Conservation (phyloP, 169 alveolate species). For the Eimeria acervulina region DNA sequence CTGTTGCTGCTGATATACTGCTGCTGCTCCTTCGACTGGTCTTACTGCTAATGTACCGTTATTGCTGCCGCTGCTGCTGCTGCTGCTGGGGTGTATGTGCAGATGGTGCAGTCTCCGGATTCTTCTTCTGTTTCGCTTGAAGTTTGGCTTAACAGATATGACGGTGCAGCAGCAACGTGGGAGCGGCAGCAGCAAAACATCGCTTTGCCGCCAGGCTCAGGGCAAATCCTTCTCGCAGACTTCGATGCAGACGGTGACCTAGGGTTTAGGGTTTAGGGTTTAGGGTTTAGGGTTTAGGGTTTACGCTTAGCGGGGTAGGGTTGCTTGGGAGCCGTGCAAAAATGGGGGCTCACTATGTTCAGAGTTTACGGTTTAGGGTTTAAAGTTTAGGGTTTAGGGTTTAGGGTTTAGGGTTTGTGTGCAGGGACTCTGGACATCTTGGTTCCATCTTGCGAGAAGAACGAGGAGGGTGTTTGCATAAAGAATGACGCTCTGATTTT, state of each 20-base stretch:
- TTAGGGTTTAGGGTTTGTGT: constrained; percentile 43
- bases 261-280: constrained; percentile 47
- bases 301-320: too few relatives aligned
- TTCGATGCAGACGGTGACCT: constrained; percentile 73
- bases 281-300: constrained; percentile 39
- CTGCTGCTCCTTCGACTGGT: too few relatives aligned
- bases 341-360: too few relatives aligned
- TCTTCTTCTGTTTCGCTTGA: constrained; percentile 17
- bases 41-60: too few relatives aligned
- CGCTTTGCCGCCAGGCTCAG: constrained; percentile 42
- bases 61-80: not conserved
- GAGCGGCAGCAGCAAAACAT: not conserved
- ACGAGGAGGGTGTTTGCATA: constrained; percentile 19
- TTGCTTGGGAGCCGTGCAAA: too few relatives aligned
- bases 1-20: not conserved
- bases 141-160: constrained; percentile 53
- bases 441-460: constrained; percentile 19
- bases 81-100: constrained; percentile 2
- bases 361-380: not conserved
- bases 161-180: not conserved
- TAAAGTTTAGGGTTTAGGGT: constrained; percentile 22
- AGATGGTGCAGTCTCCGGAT: constrained; percentile 5
- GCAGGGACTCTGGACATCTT: constrained; percentile 7
- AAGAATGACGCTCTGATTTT: constrained; percentile 2
- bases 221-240: constrained; percentile 66